These are phyloP conservation scores for Pythium sp. DNA, from an alignment of 352 stramenopile genomes.

Conservation along the genomic window DNA sequence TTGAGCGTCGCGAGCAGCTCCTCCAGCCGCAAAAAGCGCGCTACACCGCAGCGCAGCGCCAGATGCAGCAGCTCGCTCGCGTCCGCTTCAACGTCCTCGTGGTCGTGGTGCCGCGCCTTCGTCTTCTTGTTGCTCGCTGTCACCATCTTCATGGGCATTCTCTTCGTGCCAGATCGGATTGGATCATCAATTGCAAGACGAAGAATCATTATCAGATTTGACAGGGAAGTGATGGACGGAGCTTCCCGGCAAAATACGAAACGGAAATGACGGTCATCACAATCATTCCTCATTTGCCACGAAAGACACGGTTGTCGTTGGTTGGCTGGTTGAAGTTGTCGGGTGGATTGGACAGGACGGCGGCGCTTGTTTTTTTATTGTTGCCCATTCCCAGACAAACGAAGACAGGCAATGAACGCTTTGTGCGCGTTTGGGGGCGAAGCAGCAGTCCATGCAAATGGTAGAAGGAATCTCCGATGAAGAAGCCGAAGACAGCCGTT, in stretches of 20 bases:
- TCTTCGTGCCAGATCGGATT: neutral
- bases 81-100: neutral
- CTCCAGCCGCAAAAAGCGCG: constrained; percentile 2
- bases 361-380: neutral
- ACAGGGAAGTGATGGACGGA: neutral
- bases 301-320: neutral
- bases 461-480: neutral
- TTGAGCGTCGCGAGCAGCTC: constrained; percentile 6
- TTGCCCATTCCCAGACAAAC: neutral
- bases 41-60: neutral
- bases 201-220: neutral
- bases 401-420: neutral
- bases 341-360: neutral
- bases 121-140: neutral
- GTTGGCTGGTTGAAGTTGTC: neutral
- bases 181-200: neutral
- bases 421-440: neutral
- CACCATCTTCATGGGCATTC: neutral
- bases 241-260: neutral
- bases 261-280: neutral
- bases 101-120: neutral
- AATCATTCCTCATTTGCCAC: neutral
- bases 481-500: neutral
- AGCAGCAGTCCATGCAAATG: neutral
- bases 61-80: constrained; percentile 2